Percentiles rank a stretch among this genome's conserved stretches.
Evolutionary conservation across 179 eudicot species (phyloP).

Genomic region (Silene noctiflora): DNA sequence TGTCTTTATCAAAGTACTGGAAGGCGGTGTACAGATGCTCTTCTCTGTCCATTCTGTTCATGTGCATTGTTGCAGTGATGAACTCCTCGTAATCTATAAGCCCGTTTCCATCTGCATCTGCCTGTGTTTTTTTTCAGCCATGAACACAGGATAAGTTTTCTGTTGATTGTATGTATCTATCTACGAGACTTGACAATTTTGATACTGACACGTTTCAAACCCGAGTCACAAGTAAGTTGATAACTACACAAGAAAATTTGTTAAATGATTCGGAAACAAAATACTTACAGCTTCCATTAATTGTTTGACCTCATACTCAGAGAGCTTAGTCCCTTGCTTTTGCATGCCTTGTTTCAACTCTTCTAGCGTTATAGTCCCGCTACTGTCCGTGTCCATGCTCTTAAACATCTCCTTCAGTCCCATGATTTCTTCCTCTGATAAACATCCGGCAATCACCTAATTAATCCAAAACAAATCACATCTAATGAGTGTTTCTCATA

Average conservation of each 20-base stretch:
- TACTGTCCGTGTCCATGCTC: slow-evolving; percentile 71
- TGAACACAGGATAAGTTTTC: not conserved
- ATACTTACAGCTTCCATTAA: slow-evolving; percentile 76
- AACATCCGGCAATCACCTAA: slow-evolving; percentile 73
- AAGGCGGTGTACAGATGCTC: slow-evolving; percentile 78
- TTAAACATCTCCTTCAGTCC: slow-evolving; percentile 78
- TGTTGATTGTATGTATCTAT: too few species aligned
- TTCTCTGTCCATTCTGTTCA: slow-evolving; percentile 78
- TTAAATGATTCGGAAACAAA: not conserved
- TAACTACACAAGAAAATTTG: too few species aligned
- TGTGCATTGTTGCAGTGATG: slow-evolving; percentile 78
- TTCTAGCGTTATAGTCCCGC: slow-evolving; percentile 71
- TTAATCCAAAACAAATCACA: slow-evolving; percentile 5
- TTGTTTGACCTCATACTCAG: slow-evolving; percentile 65
- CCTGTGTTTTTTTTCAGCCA: slow-evolving; percentile 34
- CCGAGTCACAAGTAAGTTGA: not conserved
- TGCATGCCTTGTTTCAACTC: slow-evolving; percentile 67
- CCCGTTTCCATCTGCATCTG: slow-evolving; percentile 81
- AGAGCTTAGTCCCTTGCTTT: slow-evolving; percentile 61
- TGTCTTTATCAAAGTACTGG: slow-evolving; percentile 75
- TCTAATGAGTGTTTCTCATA: not conserved
- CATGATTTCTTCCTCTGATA: slow-evolving; percentile 82
- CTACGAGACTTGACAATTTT: too few species aligned
- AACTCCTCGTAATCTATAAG: slow-evolving; percentile 75
- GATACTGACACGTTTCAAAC: not conserved